phyloP scores from a whole-genome alignment of 768 basidiomycete species.

The Mycena indigotica region DNA sequence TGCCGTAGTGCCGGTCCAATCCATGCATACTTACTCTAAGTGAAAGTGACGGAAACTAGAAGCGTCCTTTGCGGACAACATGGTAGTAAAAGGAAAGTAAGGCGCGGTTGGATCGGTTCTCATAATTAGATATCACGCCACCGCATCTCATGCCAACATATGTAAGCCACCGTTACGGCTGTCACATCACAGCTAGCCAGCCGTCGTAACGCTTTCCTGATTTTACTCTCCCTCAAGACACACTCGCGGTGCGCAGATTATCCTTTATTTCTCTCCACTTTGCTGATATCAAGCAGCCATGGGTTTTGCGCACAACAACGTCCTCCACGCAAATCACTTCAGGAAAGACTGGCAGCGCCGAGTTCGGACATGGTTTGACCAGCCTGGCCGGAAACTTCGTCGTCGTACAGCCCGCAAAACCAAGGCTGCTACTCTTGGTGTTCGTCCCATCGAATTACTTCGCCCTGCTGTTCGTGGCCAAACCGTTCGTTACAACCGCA shows the following conservation, averaged over 20 bases:
- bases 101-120: not conserved
- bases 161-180: no score
- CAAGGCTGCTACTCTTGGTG: conserved; percentile 89
- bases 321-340: conserved; percentile 93
- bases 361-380: conserved; percentile 98
- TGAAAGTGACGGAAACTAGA: not conserved
- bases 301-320: conserved; percentile 85
- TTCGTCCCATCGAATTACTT: conserved; percentile 87
- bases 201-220: not conserved
- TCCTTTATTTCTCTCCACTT: no score
- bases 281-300: conserved; percentile 35
- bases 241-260: not conserved
- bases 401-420: conserved; percentile 88
- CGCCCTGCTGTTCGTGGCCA: conserved; percentile 97
- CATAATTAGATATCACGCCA: not conserved
- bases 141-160: no score
- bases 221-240: no score
- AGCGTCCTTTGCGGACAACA: not conserved
- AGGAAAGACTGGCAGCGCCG: conserved; percentile 99
- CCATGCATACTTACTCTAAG: not conserved
- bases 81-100: not conserved
- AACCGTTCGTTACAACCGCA: conserved; percentile 97
- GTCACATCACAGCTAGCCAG: not conserved
- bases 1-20: no score
- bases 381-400: conserved; percentile 96